phyloP scores from a whole-genome alignment of 2,329 filamentous ascomycete species.

The Penicillium expansum region DNA sequence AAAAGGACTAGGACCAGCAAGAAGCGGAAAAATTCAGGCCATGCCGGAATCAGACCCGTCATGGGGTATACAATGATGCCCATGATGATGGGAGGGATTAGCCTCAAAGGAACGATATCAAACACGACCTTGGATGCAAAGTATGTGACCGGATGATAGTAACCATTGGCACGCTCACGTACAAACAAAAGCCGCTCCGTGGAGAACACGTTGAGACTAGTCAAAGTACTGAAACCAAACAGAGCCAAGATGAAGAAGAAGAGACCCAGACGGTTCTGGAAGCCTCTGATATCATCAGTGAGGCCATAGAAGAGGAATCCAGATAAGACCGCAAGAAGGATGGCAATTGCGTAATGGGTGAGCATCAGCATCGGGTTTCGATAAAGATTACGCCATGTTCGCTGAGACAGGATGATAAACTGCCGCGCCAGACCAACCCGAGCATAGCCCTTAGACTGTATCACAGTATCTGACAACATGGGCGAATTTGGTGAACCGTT shows the following conservation, averaged over 20 bases:
- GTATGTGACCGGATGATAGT: constrained; percentile 91
- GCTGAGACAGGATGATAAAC: constrained; percentile 81
- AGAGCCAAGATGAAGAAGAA: constrained; percentile 97
- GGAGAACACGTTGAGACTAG: constrained; percentile 89
- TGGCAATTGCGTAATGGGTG: constrained; percentile 96
- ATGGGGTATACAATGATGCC: constrained; percentile 96
- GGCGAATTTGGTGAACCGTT: constrained; percentile 65
- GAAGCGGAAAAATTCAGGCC: constrained; percentile 83
- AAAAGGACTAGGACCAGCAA: constrained; percentile 90
- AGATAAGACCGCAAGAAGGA: constrained; percentile 87
- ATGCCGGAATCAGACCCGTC: constrained; percentile 84
- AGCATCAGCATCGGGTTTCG: constrained; percentile 98
- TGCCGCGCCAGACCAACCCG: constrained; percentile 77
- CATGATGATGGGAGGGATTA: constrained; percentile 92
- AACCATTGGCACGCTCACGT: constrained; percentile 91
- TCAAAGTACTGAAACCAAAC: constrained; percentile 95
- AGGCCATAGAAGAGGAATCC: constrained; percentile 95
- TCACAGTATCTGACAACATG: constrained; percentile 49
- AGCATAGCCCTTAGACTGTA: constrained; percentile 74
- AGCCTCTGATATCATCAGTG: constrained; percentile 92
- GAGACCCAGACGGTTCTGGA: constrained; percentile 93
- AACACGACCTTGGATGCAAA: constrained; percentile 97
- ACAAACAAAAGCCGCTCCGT: constrained; percentile 87
- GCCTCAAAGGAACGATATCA: constrained; percentile 89
- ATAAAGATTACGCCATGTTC: constrained; percentile 97